Evolutionary conservation across 768 basidiomycete genomes (phyloP), one percentile per base, ranked within the genome.

Genomic region (Tylopilus subfusipes): DNA sequence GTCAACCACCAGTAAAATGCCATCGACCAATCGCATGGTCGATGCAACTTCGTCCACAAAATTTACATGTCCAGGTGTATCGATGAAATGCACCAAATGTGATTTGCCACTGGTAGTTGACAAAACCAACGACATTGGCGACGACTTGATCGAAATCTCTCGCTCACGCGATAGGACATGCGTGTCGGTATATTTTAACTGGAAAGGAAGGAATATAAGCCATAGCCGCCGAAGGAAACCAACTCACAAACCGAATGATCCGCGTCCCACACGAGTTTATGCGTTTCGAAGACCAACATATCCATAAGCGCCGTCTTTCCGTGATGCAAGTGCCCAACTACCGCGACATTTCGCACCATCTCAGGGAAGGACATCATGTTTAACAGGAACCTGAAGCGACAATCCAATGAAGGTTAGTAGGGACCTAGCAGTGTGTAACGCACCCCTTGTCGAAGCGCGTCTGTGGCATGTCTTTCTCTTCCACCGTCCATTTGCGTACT

Each of bases 361-460:
- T 93, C 89, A 24, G 94, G 95, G 70, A 93, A 90, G 12, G 82
- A 78, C 64, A 90, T 89, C 83, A 97, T 85, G 65, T 90, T 94
- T 64, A 98, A 75, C 66, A 99, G 73, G 73, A 94, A 99, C 16
- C 96, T 98, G 65, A 55, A 44, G 50, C 48, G 36, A 51, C n/a
- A 27, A 43, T 51, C 48, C 49, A 40, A 48, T 55, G 7, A 64
- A 52, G 49, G 36, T 50, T 40, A 48, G 52, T 9, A 36, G 18
- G 33, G 21, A 47, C 18, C 25, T 19, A 42, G 19, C 14, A 45
- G 22, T 3, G 22, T 30, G 46, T 48, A 40, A 68, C 89, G 63
- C 69, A 97, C 93, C 90, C 86, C 75, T 95, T 94, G 75, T 98
- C 95, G 72, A 90, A 99, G n/a, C 97, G 84, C 55, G 95, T 98